phyloP scores from a whole-genome alignment of 2,329 filamentous ascomycete genomes.

The Aspergillus tubingensis region DNA sequence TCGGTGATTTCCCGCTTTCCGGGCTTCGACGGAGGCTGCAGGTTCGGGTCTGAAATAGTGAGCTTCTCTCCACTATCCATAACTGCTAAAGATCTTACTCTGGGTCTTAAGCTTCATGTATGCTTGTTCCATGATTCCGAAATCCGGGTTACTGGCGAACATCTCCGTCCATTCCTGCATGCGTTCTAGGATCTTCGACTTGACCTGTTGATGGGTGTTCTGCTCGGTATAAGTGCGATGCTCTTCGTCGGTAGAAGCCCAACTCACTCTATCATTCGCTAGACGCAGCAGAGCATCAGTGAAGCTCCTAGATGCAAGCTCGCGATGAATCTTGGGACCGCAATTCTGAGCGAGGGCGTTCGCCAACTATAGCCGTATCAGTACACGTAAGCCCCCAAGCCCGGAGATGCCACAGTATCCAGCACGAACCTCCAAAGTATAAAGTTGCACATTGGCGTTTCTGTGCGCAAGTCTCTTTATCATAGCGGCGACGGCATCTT shows the following conservation, averaged over 20 bases:
- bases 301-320: conserved; percentile 86
- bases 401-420: not conserved
- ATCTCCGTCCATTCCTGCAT: conserved; percentile 97
- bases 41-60: conserved; percentile 70
- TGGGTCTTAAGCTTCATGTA: conserved; percentile 81
- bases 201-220: conserved; percentile 95
- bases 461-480: conserved; percentile 90
- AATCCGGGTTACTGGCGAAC: conserved; percentile 84
- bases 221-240: conserved; percentile 28
- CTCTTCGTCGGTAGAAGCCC: not conserved
- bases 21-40: conserved; percentile 89
- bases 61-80: conserved; percentile 1
- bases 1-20: conserved; percentile 91
- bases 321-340: conserved; percentile 80
- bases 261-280: conserved; percentile 72
- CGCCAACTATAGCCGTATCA: conserved; percentile 63
- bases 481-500: conserved; percentile 84
- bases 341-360: conserved; percentile 94
- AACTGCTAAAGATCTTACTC: conserved; percentile 47
- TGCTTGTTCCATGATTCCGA: conserved; percentile 96
- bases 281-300: conserved; percentile 90
- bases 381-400: not conserved
- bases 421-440: conserved; percentile 73
- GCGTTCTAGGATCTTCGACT: conserved; percentile 92
- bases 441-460: conserved; percentile 94